Base-by-base conservation (phyloP, 768 basidiomycete species). In the Suillus subluteus region DNA sequence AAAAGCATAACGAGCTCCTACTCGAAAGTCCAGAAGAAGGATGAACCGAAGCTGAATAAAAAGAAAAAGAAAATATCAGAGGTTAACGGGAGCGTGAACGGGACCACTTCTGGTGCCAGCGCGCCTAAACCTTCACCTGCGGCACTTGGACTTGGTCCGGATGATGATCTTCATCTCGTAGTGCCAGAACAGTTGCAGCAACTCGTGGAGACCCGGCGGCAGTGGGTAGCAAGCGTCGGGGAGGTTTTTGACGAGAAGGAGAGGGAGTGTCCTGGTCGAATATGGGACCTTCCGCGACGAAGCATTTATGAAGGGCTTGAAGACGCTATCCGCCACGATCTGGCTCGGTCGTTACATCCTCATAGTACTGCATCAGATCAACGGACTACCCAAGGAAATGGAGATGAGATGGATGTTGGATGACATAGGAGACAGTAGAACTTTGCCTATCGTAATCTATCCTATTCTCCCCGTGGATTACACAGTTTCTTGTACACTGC, bases 11-110 rank as follows among this genome's bases (percentile, higher is more conserved):
- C 85, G 56, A 82, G 80, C 21, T 81, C 90, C 12, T 98, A 91
- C 80, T 74, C 86, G 62, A 95, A 92, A 77, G 83, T 96, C 58
- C 91, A 94, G 81, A 91, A 92, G 81, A 94, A 91, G 76, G 90
- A 91, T 64, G 84, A 79, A 4, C 88, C 89, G 15, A 95, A 94
- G 78, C 79, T 86, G 18, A 73, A 76, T 63, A 87, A 86, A 76
- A 92, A 91, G 85, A 92, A 91, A 81, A 94, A 92, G 81, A 92
- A 87, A 82, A 69, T 67, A 38, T 74, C 75, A 16, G 78, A 79
- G 63, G 67, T 72, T n/a, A 77, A 76, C 48, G 75, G 72, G 68
- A 79, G 63, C 68, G 76, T 68, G 62, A 73, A 72, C 62, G 78
- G 77, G 52, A 74, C 77, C 58, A 71, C 73, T 54, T 73, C 73